These are phyloP conservation scores for Rutstroemia sp. DNA, from an alignment of 2,329 filamentous ascomycete genomes.

Conservation along the genomic window DNA sequence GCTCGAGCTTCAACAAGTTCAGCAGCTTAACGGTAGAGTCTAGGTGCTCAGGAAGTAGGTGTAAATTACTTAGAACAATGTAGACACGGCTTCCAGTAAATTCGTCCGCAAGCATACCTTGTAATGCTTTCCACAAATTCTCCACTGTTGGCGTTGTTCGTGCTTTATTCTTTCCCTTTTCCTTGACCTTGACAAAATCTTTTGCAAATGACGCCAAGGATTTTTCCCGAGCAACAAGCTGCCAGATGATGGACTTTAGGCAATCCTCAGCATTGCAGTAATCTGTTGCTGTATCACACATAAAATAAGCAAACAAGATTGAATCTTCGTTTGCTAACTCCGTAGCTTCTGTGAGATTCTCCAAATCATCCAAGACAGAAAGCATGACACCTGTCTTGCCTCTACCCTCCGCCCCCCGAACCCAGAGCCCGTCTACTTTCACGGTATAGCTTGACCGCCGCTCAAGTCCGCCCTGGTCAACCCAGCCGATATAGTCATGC, in stretches of 20 bases:
- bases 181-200: neutral
- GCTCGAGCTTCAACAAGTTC: neutral
- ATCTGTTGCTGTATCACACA: constrained; percentile 4
- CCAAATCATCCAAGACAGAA: constrained; percentile 5
- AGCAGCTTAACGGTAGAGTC: neutral
- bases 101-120: neutral
- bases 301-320: constrained; percentile 4
- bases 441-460: no score
- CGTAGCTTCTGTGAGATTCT: neutral
- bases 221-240: neutral
- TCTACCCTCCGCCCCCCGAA: constrained; percentile 2
- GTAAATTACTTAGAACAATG: neutral
- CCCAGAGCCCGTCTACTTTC: neutral
- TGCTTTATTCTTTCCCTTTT: neutral
- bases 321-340: neutral
- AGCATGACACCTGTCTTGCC: constrained; percentile 4
- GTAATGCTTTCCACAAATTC: neutral
- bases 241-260: neutral
- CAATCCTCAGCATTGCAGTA: constrained; percentile 2
- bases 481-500: no score
- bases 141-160: neutral
- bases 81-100: neutral
- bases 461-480: no score
- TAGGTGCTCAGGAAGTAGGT: neutral
- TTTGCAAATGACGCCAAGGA: neutral